Evolutionary conservation across 2,329 filamentous ascomycete genomes (phyloP), one percentile per base, ranked within the genome.

Genomic region (Colletotrichum spinosum): DNA sequence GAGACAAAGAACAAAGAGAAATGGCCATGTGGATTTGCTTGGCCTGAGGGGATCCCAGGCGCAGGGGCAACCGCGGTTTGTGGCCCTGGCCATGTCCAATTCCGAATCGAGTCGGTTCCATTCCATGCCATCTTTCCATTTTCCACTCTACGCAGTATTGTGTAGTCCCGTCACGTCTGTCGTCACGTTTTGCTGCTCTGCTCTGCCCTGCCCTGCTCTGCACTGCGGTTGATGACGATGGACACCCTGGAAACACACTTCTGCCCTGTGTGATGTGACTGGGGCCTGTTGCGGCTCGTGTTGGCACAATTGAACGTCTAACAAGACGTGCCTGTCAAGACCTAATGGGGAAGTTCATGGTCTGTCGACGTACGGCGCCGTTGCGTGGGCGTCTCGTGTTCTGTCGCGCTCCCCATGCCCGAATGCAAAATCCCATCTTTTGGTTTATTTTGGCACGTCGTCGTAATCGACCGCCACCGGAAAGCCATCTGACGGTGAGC

Each of bases 381-480:
- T 37, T 51, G 25, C 38, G 39, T 42, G 45, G 38, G 58, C 46
- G 58, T 65, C 63, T 65, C 58, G 63, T 65, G 53, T 65, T 15
- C 25, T 25, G 25, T 25, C 25, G 25, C 25, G 25, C 41, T 35
- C 13, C 35, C 38, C 33, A 34, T 41, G 55, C 41, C 46, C 54
- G 55, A 58, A 58, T 46, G 13, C 15, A 34, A 54, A 53, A 62
- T 63, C 58, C 58, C 58, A 62, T 53, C 35, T 62, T 55, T 51
- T 15, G 42, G 33, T 49, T 41, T 39, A 51, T 54, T 56, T 50
- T 56, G 52, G 63, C 54, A 52, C 57, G 63, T 65, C 62, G 62
- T 65, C 63, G 63, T 65, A 65, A 65, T 65, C 49, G 46, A 39
- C 55, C 63, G 63, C 63, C 63, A 65, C 63, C 63, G 63, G 63